Percentiles rank a stretch among this genome's conserved stretches.
Conservation (phyloP, 148 eudicot genomes). For the Vaccinium vitisidaea region DNA sequence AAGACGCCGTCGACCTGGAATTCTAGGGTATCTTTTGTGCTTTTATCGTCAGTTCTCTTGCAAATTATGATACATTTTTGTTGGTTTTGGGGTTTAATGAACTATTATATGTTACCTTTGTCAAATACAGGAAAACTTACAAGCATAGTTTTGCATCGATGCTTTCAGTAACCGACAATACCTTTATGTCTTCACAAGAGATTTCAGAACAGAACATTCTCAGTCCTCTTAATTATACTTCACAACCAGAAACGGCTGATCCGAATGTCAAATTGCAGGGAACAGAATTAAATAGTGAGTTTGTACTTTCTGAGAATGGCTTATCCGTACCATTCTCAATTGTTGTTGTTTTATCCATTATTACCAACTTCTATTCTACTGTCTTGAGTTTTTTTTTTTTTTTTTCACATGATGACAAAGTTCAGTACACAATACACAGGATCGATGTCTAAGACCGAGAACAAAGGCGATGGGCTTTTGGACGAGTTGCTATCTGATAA, state of each 20-base stretch:
- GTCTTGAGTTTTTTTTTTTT: background rate
- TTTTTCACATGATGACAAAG: slow-evolving; percentile 13
- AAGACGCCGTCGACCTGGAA: slow-evolving; percentile 52
- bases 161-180: slow-evolving; percentile 30
- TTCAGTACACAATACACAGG: slow-evolving; percentile 32
- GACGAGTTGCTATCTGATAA: slow-evolving; percentile 47
- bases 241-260: slow-evolving; percentile 30
- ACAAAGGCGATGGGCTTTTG: slow-evolving; percentile 26
- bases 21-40: slow-evolving; percentile 43
- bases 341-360: background rate
- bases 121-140: slow-evolving; percentile 45
- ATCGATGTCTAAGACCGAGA: slow-evolving; percentile 23
- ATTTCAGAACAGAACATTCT: slow-evolving; percentile 24
- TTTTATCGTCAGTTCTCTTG: background rate
- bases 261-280: slow-evolving; percentile 22
- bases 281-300: slow-evolving; percentile 42
- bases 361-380: background rate
- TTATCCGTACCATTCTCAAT: background rate
- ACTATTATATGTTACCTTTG: slow-evolving; percentile 8
- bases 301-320: background rate
- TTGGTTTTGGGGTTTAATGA: slow-evolving; percentile 3
- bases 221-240: slow-evolving; percentile 24
- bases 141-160: slow-evolving; percentile 40
- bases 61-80: background rate
- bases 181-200: slow-evolving; percentile 44